Percentiles rank a stretch among this genome's conserved stretches.
Evolutionary conservation across 306 rosid genomes (phyloP).

Genomic region (Pachyrhizus erosus): DNA sequence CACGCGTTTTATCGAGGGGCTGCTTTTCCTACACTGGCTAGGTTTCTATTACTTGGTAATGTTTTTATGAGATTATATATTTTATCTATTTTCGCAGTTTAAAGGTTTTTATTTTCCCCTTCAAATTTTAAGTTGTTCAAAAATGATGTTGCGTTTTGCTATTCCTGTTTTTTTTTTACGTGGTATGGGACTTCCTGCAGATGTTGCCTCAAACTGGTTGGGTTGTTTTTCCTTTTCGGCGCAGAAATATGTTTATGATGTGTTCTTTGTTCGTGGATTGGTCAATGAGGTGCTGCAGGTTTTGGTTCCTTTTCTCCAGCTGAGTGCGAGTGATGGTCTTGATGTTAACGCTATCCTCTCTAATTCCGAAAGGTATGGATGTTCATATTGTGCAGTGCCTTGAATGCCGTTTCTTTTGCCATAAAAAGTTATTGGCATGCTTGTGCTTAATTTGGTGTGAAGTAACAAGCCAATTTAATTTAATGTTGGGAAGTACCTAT

Average conservation of each 20-base stretch:
- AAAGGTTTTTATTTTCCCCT: not conserved
- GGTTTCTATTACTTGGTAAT: slow-evolving; percentile 78
- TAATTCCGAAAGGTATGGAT: slow-evolving; percentile 74
- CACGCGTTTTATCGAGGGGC: slow-evolving; percentile 69
- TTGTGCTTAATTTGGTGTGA: slow-evolving; percentile 25
- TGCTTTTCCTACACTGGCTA: slow-evolving; percentile 75
- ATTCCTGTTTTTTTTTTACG: slow-evolving; percentile 33
- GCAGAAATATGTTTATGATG: slow-evolving; percentile 72
- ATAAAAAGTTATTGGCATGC: not conserved
- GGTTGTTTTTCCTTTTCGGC: slow-evolving; percentile 80
- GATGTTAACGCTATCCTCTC: slow-evolving; percentile 64
- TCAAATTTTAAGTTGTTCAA: not conserved
- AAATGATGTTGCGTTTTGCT: slow-evolving; percentile 26
- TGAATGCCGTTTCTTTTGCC: slow-evolving; percentile 17
- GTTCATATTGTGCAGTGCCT: not conserved
- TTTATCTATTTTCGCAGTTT: not conserved
- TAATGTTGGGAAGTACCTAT: slow-evolving; percentile 32
- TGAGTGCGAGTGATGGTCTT: slow-evolving; percentile 55
- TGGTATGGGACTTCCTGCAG: slow-evolving; percentile 59
- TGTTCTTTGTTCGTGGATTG: slow-evolving; percentile 74
- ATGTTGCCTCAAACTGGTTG: slow-evolving; percentile 87
- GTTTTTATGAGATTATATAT: not conserved
- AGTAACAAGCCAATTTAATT: slow-evolving; percentile 23
- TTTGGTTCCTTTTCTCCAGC: slow-evolving; percentile 74
- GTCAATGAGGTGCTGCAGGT: slow-evolving; percentile 77